A percentile compares a stretch with the other conserved stretches of the same genome.
phyloP scores from a whole-genome alignment of 176 grass and related monocot genomes.

The Poa pratensis region DNA sequence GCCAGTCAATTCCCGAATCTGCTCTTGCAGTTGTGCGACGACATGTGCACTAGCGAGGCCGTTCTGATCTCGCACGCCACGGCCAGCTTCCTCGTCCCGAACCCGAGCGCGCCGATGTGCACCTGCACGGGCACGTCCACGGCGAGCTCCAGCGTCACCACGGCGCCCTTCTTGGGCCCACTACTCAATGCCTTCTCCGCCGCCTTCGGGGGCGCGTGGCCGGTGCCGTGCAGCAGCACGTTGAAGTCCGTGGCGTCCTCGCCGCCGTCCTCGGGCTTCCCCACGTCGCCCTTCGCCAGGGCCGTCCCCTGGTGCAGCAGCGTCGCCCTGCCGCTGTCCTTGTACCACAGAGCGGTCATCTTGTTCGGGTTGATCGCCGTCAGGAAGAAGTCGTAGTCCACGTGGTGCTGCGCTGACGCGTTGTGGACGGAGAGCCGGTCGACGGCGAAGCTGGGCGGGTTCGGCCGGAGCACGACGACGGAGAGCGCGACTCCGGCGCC shows the following conservation, averaged over 20 bases:
- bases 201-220: conserved; percentile 40
- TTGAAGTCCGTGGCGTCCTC: conserved; percentile 54
- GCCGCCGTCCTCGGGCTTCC: conserved; percentile 50
- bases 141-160: conserved; percentile 38
- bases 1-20: conserved; percentile 42
- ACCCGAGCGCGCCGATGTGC: conserved; percentile 58
- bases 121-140: conserved; percentile 49
- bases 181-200: conserved; percentile 41
- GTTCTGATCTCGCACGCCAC: conserved; percentile 51
- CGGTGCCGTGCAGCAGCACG: conserved; percentile 39
- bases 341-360: conserved; percentile 60
- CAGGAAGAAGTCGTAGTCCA: conserved; percentile 61
- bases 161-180: conserved; percentile 39
- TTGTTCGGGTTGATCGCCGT: conserved; percentile 67
- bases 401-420: conserved; percentile 5
- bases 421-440: conserved; percentile 47
- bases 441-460: conserved; percentile 59
- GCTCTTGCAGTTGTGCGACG: conserved; percentile 62
- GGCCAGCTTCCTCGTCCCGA: conserved; percentile 38
- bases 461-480: conserved; percentile 48
- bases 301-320: conserved; percentile 28
- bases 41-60: conserved; percentile 53
- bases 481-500: conserved; percentile 31
- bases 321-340: conserved; percentile 36
- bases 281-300: conserved; percentile 49